A percentile compares a stretch with the other conserved stretches of the same genome.
These are phyloP conservation scores for Solanum hybrid DNA, from an alignment of 305 asterid genomes.

Conservation along the genomic window DNA sequence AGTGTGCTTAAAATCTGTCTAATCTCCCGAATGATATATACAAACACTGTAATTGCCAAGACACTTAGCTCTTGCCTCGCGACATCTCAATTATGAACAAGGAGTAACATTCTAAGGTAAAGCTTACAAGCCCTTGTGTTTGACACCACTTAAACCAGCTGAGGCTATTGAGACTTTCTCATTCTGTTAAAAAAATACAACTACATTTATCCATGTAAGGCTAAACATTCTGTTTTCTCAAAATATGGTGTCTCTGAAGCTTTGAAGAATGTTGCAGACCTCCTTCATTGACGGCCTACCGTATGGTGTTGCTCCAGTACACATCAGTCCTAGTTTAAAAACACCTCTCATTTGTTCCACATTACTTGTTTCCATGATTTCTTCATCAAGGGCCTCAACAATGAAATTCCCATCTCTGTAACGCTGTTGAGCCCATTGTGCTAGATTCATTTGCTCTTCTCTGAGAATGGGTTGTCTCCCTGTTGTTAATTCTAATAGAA, in stretches of 20 bases:
- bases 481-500: conserved; percentile 8
- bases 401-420: background rate
- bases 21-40: background rate
- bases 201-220: background rate
- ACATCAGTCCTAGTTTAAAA: conserved; percentile 9
- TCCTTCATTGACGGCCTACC: conserved; percentile 12
- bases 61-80: background rate
- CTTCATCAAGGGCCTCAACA: conserved; percentile 5
- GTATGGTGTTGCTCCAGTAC: background rate
- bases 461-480: background rate
- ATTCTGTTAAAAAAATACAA: background rate
- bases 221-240: background rate
- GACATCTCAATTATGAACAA: background rate
- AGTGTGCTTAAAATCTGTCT: background rate
- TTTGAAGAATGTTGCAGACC: background rate
- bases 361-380: conserved; percentile 8
- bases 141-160: background rate
- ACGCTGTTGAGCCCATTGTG: conserved; percentile 4
- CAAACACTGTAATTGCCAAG: background rate
- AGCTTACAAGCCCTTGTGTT: background rate
- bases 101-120: background rate
- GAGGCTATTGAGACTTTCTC: background rate
- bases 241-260: background rate
- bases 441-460: conserved; percentile 4
- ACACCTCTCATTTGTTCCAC: background rate